Percentiles rank a stretch among this genome's conserved stretches.
These are phyloP conservation scores for Colletotrichum sp. DNA, from an alignment of 2,329 filamentous ascomycete genomes.

Conservation along the genomic window DNA sequence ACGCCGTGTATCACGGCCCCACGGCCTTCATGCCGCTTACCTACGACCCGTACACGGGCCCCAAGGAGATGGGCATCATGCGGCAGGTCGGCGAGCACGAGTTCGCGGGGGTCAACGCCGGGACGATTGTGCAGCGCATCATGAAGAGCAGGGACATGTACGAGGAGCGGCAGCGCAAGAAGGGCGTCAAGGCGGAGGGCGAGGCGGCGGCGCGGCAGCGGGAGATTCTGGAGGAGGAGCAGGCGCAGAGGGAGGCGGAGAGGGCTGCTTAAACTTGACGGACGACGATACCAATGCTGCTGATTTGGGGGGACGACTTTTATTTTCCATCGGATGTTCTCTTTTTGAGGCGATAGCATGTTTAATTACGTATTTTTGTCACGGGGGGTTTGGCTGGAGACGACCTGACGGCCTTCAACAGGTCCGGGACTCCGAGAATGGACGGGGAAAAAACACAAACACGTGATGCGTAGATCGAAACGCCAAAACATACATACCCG, in stretches of 20 bases:
- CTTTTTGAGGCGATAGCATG: neutral
- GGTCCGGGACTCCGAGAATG: neutral
- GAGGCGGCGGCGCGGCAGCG: constrained; percentile 71
- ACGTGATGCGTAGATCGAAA: neutral
- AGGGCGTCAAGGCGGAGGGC: constrained; percentile 82
- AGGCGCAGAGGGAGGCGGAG: constrained; percentile 52
- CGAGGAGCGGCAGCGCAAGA: constrained; percentile 88
- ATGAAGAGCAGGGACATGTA: constrained; percentile 86
- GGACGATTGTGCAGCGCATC: constrained; percentile 89
- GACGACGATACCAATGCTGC: neutral
- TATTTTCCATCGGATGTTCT: neutral
- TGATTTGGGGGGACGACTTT: neutral
- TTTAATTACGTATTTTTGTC: constrained; percentile 1
- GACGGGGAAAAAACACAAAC: neutral
- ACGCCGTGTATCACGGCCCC: constrained; percentile 93
- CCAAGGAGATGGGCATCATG: constrained; percentile 86
- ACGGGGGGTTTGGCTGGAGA: neutral
- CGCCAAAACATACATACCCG: neutral
- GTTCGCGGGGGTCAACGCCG: constrained; percentile 89
- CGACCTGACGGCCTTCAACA: constrained; percentile 17
- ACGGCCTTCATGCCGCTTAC: constrained; percentile 86
- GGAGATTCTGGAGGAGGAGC: constrained; percentile 67
- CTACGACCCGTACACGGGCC: constrained; percentile 80
- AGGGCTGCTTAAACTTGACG: constrained; percentile 23
- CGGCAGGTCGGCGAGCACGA: constrained; percentile 76